Evolutionary conservation across 495 filamentous ascomycete species (phyloP).

Genomic region (Aspergillus nanangensis): DNA sequence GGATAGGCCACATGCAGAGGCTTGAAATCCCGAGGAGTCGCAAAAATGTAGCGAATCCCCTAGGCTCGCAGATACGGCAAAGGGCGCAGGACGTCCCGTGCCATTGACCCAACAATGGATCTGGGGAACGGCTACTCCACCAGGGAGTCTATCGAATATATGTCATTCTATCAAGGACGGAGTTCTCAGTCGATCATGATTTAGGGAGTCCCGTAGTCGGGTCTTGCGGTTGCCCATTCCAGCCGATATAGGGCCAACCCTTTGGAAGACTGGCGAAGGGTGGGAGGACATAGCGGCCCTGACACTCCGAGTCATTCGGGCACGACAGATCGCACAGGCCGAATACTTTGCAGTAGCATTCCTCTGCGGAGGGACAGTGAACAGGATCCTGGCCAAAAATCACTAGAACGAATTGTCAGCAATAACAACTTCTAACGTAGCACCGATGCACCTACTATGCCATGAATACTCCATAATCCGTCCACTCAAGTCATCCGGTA

Average conservation of each 20-base stretch:
- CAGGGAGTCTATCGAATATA: too few species aligned
- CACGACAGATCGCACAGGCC: conserved; percentile 53
- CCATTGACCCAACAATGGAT: too few species aligned
- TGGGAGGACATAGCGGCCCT: conserved; percentile 43
- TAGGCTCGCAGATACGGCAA: too few species aligned
- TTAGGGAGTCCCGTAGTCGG: conserved; percentile 34
- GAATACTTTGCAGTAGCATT: conserved; percentile 64
- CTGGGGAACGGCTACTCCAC: too few species aligned
- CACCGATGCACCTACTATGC: conserved; percentile 46
- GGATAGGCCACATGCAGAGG: too few species aligned
- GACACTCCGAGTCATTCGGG: conserved; percentile 27
- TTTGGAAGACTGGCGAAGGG: conserved; percentile 41
- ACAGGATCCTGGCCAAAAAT: conserved; percentile 48
- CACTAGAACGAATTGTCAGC: conserved; percentile 25
- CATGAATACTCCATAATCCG: conserved; percentile 70
- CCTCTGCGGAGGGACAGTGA: conserved; percentile 50
- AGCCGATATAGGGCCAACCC: conserved; percentile 50
- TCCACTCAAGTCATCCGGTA: conserved; percentile 57
- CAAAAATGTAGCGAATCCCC: too few species aligned
- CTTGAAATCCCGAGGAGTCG: too few species aligned
- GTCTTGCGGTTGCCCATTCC: conserved; percentile 43
- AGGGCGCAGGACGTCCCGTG: too few species aligned
- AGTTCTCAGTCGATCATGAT: too few species aligned
- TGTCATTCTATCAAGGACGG: too few species aligned
- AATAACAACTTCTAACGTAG: not conserved